phyloP scores from a whole-genome alignment of 2,329 filamentous ascomycete genomes.

The Ophiostoma perfectum region DNA sequence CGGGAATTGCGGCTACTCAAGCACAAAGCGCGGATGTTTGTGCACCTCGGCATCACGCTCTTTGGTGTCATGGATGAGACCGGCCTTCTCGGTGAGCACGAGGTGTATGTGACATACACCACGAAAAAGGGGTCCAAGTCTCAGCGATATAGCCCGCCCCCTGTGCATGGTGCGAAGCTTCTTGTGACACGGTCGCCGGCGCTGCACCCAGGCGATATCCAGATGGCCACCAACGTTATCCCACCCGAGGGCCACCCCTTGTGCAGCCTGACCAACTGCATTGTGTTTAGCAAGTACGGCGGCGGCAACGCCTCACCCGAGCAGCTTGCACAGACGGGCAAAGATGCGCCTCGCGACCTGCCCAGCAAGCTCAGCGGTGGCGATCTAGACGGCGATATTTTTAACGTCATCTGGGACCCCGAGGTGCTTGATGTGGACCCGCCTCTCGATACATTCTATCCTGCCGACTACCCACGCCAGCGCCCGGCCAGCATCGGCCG shows the following conservation, averaged over 20 bases:
- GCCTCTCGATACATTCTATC: constrained; percentile 39
- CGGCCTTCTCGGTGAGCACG: constrained; percentile 55
- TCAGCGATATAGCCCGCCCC: constrained; percentile 26
- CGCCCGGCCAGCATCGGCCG: constrained; percentile 54
- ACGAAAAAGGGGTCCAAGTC: constrained; percentile 16
- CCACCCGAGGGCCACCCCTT: constrained; percentile 58
- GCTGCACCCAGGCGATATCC: constrained; percentile 75
- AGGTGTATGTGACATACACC: constrained; percentile 57
- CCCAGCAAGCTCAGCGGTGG: constrained; percentile 75
- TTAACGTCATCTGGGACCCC: constrained; percentile 70
- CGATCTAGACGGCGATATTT: constrained; percentile 78
- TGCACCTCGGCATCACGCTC: constrained; percentile 65
- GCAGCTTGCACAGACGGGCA: neutral
- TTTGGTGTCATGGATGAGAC: constrained; percentile 85
- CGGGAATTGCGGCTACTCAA: constrained; percentile 68
- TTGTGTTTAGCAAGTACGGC: constrained; percentile 71
- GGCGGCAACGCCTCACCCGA: neutral
- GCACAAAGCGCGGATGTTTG: constrained; percentile 68
- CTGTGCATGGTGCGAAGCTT: constrained; percentile 38
- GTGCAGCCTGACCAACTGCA: constrained; percentile 60
- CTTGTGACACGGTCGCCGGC: constrained; percentile 75
- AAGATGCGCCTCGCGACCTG: constrained; percentile 53
- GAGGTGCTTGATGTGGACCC: constrained; percentile 35
- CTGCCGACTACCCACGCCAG: constrained; percentile 66
- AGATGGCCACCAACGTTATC: constrained; percentile 56